Conservation (phyloP, 2,329 filamentous ascomycete species). For the Lasiodiplodia sp. region DNA sequence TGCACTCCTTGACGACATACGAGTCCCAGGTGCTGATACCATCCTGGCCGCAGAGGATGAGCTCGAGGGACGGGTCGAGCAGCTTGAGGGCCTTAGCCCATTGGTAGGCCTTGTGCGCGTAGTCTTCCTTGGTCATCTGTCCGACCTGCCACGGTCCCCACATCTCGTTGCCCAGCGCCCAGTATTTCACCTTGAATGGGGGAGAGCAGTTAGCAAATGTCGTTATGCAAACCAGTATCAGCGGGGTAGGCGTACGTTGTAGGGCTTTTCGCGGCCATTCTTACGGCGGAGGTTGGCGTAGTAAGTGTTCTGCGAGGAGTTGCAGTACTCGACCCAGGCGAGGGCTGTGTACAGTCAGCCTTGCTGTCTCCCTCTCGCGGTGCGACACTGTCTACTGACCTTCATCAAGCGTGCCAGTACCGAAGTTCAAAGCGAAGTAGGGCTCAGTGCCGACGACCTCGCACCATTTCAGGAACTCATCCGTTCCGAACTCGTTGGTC, state of each 20-base stretch:
- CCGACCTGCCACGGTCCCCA: slow-evolving; percentile 74
- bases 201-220: neutral
- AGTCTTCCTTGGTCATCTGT: slow-evolving; percentile 73
- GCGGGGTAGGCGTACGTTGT: slow-evolving; percentile 60
- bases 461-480: slow-evolving; percentile 87
- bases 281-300: slow-evolving; percentile 81
- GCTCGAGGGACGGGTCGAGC: slow-evolving; percentile 71
- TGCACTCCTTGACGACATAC: slow-evolving; percentile 74
- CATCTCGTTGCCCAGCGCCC: slow-evolving; percentile 80
- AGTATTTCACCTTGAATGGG: slow-evolving; percentile 70
- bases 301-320: slow-evolving; percentile 77
- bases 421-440: slow-evolving; percentile 82
- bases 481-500: slow-evolving; percentile 81
- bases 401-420: slow-evolving; percentile 66
- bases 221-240: neutral
- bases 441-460: slow-evolving; percentile 76
- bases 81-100: slow-evolving; percentile 77
- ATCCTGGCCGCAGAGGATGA: slow-evolving; percentile 78
- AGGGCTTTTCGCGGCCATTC: slow-evolving; percentile 78
- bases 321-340: slow-evolving; percentile 88
- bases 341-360: slow-evolving; percentile 61
- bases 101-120: slow-evolving; percentile 72
- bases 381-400: slow-evolving; percentile 13
- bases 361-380: slow-evolving; percentile 55
- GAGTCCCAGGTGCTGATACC: slow-evolving; percentile 76